Evolutionary conservation across 495 filamentous ascomycete genomes (phyloP), one percentile per base, ranked within the genome.

Genomic region (Annulohypoxylon nitens): DNA sequence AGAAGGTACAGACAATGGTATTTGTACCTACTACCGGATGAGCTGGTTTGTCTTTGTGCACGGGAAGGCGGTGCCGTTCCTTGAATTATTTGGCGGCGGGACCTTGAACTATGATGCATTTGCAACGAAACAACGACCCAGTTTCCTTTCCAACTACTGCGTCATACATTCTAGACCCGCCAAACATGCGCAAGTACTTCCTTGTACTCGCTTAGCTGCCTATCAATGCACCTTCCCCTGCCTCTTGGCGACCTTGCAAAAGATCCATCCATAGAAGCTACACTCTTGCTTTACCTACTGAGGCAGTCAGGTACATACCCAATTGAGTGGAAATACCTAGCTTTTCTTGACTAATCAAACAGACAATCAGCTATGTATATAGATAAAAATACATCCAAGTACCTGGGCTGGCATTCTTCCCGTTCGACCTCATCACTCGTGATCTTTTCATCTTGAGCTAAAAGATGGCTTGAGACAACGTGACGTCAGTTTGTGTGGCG

Each of bases 401-500:
- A 11, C 39, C 12, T 43, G 2, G 12, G 4, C 14, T 43, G 2
- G 12, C 14, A n/a, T 14, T 43, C 4, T 43, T n/a, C 12, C 14
- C 1, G 7, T 30, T 36, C 45, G 34, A 65, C 36, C 9, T 57
- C 12, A 26, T 47, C 47, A 14, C 61, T 61, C 60, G 65, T 73
- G 70, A 67, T 64, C 61, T 61, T 23, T 20, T 61, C 47, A 53
- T 73, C 64, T 64, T 37, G 60, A 66, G 65, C 26, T 18, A 20
- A 33, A 39, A 58, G 16, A 51, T 25, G 10, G 57, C 50, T 58
- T 63, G 41, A 50, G 25, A 58, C 23, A 48, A 39, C 58, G 55
- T 74, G 72, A 75, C 72, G 63, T 75, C 72, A 75, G 51, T 25
- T n/a, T 4, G 0, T 75, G 67, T 75, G 72, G 72, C 72, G 67